These are phyloP conservation scores for Kluyveromyces aestuarii DNA, from an alignment of 805 yeast species.

Conservation along the genomic window DNA sequence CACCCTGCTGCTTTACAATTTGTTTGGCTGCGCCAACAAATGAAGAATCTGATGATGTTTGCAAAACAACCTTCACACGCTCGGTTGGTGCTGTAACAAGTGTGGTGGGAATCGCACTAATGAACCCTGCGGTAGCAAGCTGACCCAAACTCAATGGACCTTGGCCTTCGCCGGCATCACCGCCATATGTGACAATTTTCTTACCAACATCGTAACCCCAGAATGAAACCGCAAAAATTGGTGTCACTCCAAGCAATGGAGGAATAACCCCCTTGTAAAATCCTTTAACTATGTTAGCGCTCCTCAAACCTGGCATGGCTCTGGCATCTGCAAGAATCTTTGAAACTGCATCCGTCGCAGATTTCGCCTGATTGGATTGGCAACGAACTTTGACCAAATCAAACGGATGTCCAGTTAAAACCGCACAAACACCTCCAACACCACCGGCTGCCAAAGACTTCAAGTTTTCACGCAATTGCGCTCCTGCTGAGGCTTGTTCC, in stretches of 20 bases:
- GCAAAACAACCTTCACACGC: constrained; percentile 89
- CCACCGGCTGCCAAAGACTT: constrained; percentile 92
- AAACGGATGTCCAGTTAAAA: constrained; percentile 92
- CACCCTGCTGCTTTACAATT: constrained; percentile 72
- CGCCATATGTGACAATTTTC: constrained; percentile 45
- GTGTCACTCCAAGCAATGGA: constrained; percentile 93
- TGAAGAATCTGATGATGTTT: constrained; percentile 43
- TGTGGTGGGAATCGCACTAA: constrained; percentile 92
- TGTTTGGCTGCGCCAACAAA: constrained; percentile 42
- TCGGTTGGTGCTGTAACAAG: constrained; percentile 97
- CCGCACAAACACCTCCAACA: constrained; percentile 94
- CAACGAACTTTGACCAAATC: constrained; percentile 87
- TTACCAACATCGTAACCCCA: constrained; percentile 98
- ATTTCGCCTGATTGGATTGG: constrained; percentile 60
- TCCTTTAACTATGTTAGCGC: constrained; percentile 36
- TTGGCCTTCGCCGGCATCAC: constrained; percentile 23
- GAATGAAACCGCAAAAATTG: constrained; percentile 95
- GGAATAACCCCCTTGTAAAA: constrained; percentile 91
- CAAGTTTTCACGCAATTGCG: constrained; percentile 51
- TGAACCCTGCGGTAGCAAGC: constrained; percentile 85
- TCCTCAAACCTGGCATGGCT: constrained; percentile 9
- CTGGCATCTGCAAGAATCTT: constrained; percentile 69
- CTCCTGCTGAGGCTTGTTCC: background rate
- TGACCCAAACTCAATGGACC: constrained; percentile 48
- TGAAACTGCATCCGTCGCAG: constrained; percentile 59